Evolutionary conservation across 1,139 yeast genomes (phyloP), one percentile per base, ranked within the genome.

Genomic region (Martiniozyma asiatica): DNA sequence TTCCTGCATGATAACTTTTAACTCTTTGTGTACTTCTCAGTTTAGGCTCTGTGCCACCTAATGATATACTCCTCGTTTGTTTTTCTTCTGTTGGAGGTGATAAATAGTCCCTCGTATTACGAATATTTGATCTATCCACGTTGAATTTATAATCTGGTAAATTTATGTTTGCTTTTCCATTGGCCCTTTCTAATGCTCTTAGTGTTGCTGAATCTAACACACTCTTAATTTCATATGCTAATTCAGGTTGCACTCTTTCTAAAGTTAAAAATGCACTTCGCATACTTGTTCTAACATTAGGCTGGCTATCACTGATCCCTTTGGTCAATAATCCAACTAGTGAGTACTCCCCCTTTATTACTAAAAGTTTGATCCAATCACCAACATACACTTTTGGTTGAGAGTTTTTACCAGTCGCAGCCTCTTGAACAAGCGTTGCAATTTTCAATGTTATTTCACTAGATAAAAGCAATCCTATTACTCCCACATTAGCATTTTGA

Each of bases 221-320:
- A 6, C 47, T 47, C 22, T 66, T 44, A 6, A 68, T 40, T 9
- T 39, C 37, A n/a, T 53, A 56, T 1, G 60, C 65, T 6, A 58
- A 58, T 1, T 47, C 46, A 1, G 75, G 69, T 55, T 65, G 71
- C 3, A 59, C 42, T 24, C 61, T 61, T 41, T 65, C 63, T 37
- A 71, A 68, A 14, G 69, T 61, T 95, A 95, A 85, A 46, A 68
- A 87, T 0, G 85, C 65, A 8, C 61, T 60, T 47, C 94, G 68
- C 56, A 80, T 81, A 0, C 72, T 61, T 43, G 74, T 93, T 38
- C 96, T 65, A 0, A 82, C 96, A 0, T 65, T 60, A 0, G 92
- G 85, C 36, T 80, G 79, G 0, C 94, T 82, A 53, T 89, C 97
- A 1, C 70, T 55, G 2, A 89, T 58, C 20, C 92, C 74, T 44